phyloP scores from a whole-genome alignment of 2,329 filamentous ascomycete species.

The Penicillium occitanis region DNA sequence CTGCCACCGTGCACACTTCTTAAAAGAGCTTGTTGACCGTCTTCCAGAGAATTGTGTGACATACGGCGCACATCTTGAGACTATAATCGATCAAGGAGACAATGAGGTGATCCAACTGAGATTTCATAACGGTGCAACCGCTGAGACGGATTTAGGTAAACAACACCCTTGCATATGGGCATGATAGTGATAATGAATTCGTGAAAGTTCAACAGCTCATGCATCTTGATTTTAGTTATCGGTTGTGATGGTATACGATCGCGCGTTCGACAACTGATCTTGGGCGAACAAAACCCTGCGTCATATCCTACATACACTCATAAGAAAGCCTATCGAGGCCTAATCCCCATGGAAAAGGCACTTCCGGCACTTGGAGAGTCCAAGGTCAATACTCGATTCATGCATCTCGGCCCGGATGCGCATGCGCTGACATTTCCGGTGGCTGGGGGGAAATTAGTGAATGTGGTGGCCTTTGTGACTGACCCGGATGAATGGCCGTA shows the following conservation, averaged over 20 bases:
- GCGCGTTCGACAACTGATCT: constrained; percentile 31
- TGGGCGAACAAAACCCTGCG: constrained; percentile 26
- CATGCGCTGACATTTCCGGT: constrained; percentile 65
- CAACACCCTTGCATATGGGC: constrained; percentile 29
- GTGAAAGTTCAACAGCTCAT: background rate
- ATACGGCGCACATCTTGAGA: constrained; percentile 35
- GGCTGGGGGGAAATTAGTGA: constrained; percentile 25
- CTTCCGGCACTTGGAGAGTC: constrained; percentile 51
- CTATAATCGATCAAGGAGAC: constrained; percentile 22
- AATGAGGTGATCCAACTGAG: constrained; percentile 25
- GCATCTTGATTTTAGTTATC: constrained; percentile 27
- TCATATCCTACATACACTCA: constrained; percentile 33
- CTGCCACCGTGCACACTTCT: constrained; percentile 35
- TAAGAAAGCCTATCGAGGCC: constrained; percentile 36
- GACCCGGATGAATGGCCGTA: constrained; percentile 11
- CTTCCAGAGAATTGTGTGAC: constrained; percentile 32
- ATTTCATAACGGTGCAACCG: constrained; percentile 36
- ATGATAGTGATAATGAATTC: background rate
- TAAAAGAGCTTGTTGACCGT: constrained; percentile 34
- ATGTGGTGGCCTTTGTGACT: constrained; percentile 19
- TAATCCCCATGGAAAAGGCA: constrained; percentile 56
- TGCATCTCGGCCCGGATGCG: constrained; percentile 58
- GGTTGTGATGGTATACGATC: constrained; percentile 42
- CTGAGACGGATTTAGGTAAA: constrained; percentile 33
- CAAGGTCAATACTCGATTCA: constrained; percentile 51